phyloP scores from a whole-genome alignment of 2,329 filamentous ascomycete species.

The Phaeoacremonium minimum region DNA sequence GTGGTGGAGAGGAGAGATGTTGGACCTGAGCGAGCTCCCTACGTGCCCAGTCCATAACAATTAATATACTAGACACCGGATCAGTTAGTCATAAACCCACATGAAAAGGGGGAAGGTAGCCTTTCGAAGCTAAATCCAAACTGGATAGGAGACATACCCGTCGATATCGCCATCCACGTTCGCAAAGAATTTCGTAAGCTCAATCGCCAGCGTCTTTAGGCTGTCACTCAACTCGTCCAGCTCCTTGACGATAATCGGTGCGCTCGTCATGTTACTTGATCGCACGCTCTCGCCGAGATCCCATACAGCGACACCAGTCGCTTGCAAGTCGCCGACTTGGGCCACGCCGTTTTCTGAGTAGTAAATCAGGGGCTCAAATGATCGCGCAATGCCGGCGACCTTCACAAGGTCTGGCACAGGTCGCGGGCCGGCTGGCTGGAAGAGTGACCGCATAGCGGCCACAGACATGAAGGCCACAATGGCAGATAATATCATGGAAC shows the following conservation, averaged over 20 bases:
- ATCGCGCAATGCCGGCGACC: constrained; percentile 81
- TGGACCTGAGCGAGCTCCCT: constrained; percentile 74
- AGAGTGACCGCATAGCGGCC: constrained; percentile 59
- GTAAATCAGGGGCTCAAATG: constrained; percentile 91
- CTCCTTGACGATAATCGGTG: constrained; percentile 77
- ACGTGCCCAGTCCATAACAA: constrained; percentile 95
- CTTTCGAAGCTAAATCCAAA: too few species aligned
- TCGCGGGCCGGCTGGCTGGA: constrained; percentile 61
- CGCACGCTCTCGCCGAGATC: constrained; percentile 89
- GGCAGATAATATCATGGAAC: constrained; percentile 59
- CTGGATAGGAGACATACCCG: constrained; percentile 42
- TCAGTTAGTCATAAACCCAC: too few species aligned
- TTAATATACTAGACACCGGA: constrained; percentile 60
- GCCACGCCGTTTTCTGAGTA: constrained; percentile 86
- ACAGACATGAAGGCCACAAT: constrained; percentile 61
- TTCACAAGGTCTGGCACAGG: constrained; percentile 84
- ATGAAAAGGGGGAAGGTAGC: too few species aligned
- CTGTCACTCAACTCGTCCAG: constrained; percentile 83
- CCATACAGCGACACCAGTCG: constrained; percentile 90
- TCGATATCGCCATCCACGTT: constrained; percentile 93
- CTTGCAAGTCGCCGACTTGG: constrained; percentile 83
- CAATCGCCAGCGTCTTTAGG: constrained; percentile 76
- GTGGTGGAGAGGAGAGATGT: constrained; percentile 53
- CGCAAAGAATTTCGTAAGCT: constrained; percentile 88
- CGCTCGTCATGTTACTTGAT: constrained; percentile 85